Evolutionary conservation across 164 flowering plant genomes (phyloP).

Genomic region (Piper betle): DNA sequence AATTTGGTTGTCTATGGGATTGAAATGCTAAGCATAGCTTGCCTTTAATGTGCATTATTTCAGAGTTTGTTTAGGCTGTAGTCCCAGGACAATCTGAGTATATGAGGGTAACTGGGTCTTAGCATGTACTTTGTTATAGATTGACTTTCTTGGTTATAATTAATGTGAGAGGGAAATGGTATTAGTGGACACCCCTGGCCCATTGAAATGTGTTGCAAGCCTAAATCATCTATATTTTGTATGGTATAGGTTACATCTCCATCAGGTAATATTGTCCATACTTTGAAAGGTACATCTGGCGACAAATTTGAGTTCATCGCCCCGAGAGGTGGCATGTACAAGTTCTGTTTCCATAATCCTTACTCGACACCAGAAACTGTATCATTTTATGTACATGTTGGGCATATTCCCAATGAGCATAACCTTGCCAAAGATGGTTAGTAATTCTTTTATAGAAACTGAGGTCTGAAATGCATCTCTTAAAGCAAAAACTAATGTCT

Average conservation of each 20-base stretch:
- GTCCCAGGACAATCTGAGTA: too few relatives aligned
- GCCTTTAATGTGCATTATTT: too few relatives aligned
- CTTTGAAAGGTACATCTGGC: slow-evolving; percentile 78
- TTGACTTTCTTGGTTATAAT: too few relatives aligned
- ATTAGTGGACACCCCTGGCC: too few relatives aligned
- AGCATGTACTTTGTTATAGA: too few relatives aligned
- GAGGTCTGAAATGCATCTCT: neutral
- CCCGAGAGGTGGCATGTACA: slow-evolving; percentile 90
- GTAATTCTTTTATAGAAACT: slow-evolving; percentile 6
- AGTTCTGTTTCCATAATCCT: slow-evolving; percentile 89
- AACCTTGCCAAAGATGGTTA: slow-evolving; percentile 96
- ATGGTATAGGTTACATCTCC: slow-evolving; percentile 69
- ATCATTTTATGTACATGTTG: slow-evolving; percentile 86
- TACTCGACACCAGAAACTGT: slow-evolving; percentile 82
- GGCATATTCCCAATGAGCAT: slow-evolving; percentile 89
- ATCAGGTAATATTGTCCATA: slow-evolving; percentile 50
- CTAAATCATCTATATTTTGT: neutral
- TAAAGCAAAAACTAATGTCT: neutral
- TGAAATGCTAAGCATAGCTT: too few relatives aligned
- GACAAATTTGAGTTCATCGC: slow-evolving; percentile 89
- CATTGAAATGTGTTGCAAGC: too few relatives aligned
- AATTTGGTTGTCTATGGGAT: too few relatives aligned
- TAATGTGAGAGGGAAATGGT: too few relatives aligned
- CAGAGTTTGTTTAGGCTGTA: too few relatives aligned
- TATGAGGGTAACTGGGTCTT: too few relatives aligned